Conservation (phyloP, 371 early-diverging fungal species). For the Haplosporangium sp. region DNA sequence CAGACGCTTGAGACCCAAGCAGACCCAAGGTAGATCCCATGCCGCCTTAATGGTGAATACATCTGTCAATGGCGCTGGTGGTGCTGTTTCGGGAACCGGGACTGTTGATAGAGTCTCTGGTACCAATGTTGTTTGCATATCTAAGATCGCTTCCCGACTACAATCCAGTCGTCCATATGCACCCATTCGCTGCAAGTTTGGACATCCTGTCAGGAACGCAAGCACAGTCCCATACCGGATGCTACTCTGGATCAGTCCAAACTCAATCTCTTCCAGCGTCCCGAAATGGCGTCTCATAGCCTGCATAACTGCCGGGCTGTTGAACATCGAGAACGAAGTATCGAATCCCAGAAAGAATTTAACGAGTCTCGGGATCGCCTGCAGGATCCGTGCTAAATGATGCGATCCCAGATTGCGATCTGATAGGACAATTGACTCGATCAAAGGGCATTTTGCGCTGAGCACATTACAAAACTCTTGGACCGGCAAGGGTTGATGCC, state of each 20-base stretch:
- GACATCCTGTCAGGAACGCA: slow-evolving; percentile 12
- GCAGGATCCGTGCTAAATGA: slow-evolving; percentile 6
- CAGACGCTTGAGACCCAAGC: slow-evolving; percentile 11
- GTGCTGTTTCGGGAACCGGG: not conserved
- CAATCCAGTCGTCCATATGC: slow-evolving; percentile 15
- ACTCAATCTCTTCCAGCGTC: slow-evolving; percentile 11
- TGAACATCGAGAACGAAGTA: slow-evolving; percentile 11
- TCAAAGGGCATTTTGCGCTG: not conserved
- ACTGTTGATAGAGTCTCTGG: not conserved
- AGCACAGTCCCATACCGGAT: slow-evolving; percentile 10
- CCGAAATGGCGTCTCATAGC: slow-evolving; percentile 10
- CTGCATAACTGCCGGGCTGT: slow-evolving; percentile 8
- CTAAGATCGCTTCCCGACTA: not conserved
- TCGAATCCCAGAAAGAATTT: slow-evolving; percentile 10
- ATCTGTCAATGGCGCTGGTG: no score
- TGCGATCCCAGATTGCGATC: slow-evolving; percentile 6
- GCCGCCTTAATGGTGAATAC: not conserved
- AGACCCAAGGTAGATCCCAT: slow-evolving; percentile 14
- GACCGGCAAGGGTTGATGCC: not conserved
- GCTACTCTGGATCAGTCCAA: slow-evolving; percentile 7
- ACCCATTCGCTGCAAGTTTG: slow-evolving; percentile 8
- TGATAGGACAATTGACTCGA: slow-evolving; percentile 6
- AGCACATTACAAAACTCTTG: slow-evolving; percentile 9
- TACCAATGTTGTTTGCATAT: not conserved
- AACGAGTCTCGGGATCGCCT: not conserved